Base-by-base conservation (phyloP, 2,329 filamentous ascomycete genomes). In the Microsporum canis region DNA sequence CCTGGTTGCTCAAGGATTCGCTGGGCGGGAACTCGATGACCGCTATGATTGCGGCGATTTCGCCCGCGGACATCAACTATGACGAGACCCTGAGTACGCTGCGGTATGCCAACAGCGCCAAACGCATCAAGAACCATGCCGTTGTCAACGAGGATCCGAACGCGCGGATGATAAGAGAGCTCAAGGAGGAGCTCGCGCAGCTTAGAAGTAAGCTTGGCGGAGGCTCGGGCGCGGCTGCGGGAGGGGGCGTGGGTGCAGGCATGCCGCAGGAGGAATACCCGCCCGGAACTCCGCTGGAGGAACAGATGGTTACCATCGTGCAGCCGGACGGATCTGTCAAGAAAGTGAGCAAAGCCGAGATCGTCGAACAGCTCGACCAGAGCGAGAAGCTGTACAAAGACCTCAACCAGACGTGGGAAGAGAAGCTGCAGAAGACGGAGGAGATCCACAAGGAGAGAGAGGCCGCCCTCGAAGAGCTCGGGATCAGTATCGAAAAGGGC, bases 81-180 rank as follows among this genome's bases (percentile, higher is more conserved):
- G 94, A 99, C 66, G 94, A 99, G 75, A 99, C 95, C 0, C 80
- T 99, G 17, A 94, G 91, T 72, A 99, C 94, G 0, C 80, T 99
- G 33, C 85, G 95, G 70, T 99, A 99, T 74, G 94, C 95, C 61
- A 92, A 99, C 72, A 96, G 91, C 5, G 94, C 94, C 31, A 99
- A 99, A 78, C 86, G 94, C 68, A 99, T 99, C 82, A 97, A 97
- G 89, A 99, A 99, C 77, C 94, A 99, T 74, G 94, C 94, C 61
- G 94, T 99, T 58, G 88, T 99, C 74, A 99, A 99, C 78, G 94
- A 99, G 74, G 94, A 99, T 76, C 92, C 94, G 55, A 99, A 99
- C 71, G 94, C 94, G 63, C 88, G 94, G 68, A 99, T 99, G 94
- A 97, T 99, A 65, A 84, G 94, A 73, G 94, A 99, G 72, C 79